phyloP scores from a whole-genome alignment of 768 basidiomycete species.

The Psilocybe tampanensis region DNA sequence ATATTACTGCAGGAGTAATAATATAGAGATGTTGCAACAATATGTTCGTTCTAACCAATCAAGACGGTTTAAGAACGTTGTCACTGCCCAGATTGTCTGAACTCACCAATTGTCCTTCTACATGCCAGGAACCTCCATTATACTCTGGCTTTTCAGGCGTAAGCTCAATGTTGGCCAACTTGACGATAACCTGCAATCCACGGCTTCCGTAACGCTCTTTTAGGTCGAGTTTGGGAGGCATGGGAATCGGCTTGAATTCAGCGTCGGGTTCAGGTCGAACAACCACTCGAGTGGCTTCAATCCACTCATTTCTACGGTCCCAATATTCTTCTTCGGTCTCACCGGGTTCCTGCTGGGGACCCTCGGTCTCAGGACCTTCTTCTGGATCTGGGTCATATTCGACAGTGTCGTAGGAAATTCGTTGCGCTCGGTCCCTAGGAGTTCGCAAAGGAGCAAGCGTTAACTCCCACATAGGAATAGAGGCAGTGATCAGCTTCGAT shows the following conservation, averaged over 20 bases:
- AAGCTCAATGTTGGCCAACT: constrained; percentile 30
- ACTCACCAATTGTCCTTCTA: constrained; percentile 30
- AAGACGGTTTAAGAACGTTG: not conserved
- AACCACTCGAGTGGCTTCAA: constrained; percentile 7
- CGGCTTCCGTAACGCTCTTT: constrained; percentile 9
- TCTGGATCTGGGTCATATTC: constrained; percentile 22
- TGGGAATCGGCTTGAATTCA: constrained; percentile 6
- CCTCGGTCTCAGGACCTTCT: constrained; percentile 12
- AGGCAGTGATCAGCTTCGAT: constrained; percentile 25
- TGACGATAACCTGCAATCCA: constrained; percentile 27
- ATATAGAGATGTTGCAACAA: constrained; percentile 31
- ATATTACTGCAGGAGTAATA: constrained; percentile 31
- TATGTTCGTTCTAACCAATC: constrained; percentile 32
- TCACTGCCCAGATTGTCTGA: not conserved
- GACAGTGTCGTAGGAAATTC: constrained; percentile 16
- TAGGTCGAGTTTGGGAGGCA: constrained; percentile 11
- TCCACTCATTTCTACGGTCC: constrained; percentile 18
- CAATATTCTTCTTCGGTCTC: constrained; percentile 19
- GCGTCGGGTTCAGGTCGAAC: constrained; percentile 24
- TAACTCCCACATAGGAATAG: constrained; percentile 35
- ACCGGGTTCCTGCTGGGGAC: constrained; percentile 16
- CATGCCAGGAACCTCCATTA: constrained; percentile 29
- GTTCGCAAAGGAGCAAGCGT: constrained; percentile 20
- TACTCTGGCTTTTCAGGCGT: constrained; percentile 33
- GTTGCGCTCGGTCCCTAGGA: not conserved